Percentiles rank a stretch among this genome's conserved stretches.
phyloP scores from a whole-genome alignment of 1,284 basidiomycete species.

The Irpex sp. region DNA sequence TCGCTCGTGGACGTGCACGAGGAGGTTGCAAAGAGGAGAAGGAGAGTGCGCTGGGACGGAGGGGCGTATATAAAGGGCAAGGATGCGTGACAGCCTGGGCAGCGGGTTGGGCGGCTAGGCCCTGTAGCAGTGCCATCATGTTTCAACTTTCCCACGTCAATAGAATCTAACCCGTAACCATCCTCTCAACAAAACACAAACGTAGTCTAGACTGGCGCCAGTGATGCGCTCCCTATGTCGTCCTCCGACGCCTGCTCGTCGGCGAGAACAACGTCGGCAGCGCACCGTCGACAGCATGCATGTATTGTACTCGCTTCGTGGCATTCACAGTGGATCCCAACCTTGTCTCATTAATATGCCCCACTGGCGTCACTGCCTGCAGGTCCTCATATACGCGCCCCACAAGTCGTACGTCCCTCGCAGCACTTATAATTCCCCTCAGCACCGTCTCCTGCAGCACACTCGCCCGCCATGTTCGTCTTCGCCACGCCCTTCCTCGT shows the following conservation, averaged over 20 bases:
- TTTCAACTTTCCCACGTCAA: conserved; percentile 5
- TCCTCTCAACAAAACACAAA: background rate
- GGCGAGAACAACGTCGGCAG: background rate
- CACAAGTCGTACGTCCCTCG: background rate
- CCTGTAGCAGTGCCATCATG: conserved; percentile 16
- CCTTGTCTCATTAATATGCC: background rate
- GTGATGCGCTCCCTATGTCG: background rate
- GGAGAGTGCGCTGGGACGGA: background rate
- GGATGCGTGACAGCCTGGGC: background rate
- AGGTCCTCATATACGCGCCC: background rate
- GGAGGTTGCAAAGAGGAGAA: background rate
- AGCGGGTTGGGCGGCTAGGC: conserved; percentile 15
- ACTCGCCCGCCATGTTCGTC: conserved; percentile 25
- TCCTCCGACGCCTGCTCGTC: background rate
- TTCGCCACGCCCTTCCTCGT: conserved; percentile 37
- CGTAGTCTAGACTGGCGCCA: background rate
- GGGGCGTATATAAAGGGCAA: too few species aligned
- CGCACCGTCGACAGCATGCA: background rate
- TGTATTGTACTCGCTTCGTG: background rate
- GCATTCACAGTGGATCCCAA: background rate
- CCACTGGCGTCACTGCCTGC: conserved; percentile 1
- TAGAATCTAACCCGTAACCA: background rate
- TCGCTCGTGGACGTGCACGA: too few species aligned
- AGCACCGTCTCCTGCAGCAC: background rate
- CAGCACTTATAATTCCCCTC: background rate